A percentile compares a stretch with the other conserved stretches of the same genome.
These are phyloP conservation scores for Marasmius fiardii DNA, from an alignment of 1,284 basidiomycete species.

Conservation along the genomic window DNA sequence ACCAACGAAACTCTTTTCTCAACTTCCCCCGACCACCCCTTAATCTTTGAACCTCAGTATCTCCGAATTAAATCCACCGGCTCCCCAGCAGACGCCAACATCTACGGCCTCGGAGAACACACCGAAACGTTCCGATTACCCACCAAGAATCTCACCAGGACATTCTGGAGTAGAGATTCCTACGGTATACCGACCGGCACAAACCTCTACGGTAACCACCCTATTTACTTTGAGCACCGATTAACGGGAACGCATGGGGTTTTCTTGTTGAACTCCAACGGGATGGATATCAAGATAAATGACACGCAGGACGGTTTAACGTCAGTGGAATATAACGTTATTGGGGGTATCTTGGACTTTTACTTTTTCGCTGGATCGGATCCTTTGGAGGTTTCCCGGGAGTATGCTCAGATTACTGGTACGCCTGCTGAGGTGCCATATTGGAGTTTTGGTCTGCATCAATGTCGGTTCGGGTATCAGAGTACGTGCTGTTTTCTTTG, in stretches of 20 bases:
- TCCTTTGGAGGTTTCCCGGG: conserved; percentile 56
- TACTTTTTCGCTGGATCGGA: conserved; percentile 75
- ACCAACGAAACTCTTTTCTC: conserved; percentile 68
- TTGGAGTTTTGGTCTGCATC: conserved; percentile 69
- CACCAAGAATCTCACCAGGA: conserved; percentile 58
- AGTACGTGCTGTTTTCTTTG: conserved; percentile 29
- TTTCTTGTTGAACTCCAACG: conserved; percentile 65
- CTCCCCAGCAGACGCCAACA: conserved; percentile 57
- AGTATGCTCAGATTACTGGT: conserved; percentile 65
- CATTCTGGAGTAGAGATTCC: conserved; percentile 67
- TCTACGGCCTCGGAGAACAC: conserved; percentile 79
- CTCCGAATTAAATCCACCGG: conserved; percentile 58
- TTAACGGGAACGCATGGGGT: conserved; percentile 64
- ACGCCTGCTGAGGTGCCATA: conserved; percentile 66
- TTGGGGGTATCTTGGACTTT: conserved; percentile 70
- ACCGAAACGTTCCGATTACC: conserved; percentile 64
- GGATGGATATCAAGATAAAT: conserved; percentile 71
- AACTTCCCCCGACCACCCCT: conserved; percentile 48
- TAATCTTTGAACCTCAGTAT: conserved; percentile 80
- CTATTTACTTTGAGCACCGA: conserved; percentile 68
- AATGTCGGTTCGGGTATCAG: conserved; percentile 67
- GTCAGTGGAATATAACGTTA: conserved; percentile 65
- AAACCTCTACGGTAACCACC: conserved; percentile 70
- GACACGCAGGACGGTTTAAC: conserved; percentile 34
- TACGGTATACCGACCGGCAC: conserved; percentile 49